These are phyloP conservation scores for Umbilicaria muhlenbergii DNA, from an alignment of 495 filamentous ascomycete species.

Conservation along the genomic window DNA sequence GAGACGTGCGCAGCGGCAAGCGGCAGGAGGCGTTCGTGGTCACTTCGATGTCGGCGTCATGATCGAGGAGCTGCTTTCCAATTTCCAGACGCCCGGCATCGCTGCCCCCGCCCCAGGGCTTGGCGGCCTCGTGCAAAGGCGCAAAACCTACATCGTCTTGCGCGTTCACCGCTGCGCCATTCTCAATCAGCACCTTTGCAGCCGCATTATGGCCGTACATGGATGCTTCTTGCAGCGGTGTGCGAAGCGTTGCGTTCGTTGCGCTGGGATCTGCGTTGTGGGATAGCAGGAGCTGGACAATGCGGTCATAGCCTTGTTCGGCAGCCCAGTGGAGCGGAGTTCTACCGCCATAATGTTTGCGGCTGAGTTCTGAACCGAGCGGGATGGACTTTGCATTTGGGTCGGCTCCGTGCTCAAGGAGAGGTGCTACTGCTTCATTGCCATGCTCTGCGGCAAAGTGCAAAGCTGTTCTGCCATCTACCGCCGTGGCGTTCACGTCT, in stretches of 20 bases:
- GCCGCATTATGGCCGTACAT: background rate
- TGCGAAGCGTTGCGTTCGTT: background rate
- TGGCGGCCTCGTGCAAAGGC: conserved; percentile 1
- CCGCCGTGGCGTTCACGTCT: conserved; percentile 15
- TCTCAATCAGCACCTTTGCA: background rate
- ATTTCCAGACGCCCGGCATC: background rate
- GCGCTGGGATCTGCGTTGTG: conserved; percentile 3
- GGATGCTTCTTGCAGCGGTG: conserved; percentile 2
- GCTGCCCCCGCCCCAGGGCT: too few species aligned
- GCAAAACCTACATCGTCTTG: conserved; percentile 5
- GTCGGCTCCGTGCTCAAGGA: conserved; percentile 20
- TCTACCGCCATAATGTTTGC: conserved; percentile 2
- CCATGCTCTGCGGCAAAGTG: conserved; percentile 25
- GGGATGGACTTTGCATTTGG: background rate
- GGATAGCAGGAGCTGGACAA: conserved; percentile 6
- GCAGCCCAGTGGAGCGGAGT: conserved; percentile 11
- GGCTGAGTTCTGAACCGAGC: background rate
- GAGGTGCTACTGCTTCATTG: conserved; percentile 14
- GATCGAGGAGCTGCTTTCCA: conserved; percentile 4
- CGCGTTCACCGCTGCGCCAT: background rate
- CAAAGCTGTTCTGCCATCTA: conserved; percentile 21
- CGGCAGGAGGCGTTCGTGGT: conserved; percentile 1
- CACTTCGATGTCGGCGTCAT: conserved; percentile 7
- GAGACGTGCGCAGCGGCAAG: background rate
- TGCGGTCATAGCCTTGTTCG: conserved; percentile 2